These are phyloP conservation scores for Aphanocladium album DNA, from an alignment of 2,329 filamentous ascomycete species.

Conservation along the genomic window DNA sequence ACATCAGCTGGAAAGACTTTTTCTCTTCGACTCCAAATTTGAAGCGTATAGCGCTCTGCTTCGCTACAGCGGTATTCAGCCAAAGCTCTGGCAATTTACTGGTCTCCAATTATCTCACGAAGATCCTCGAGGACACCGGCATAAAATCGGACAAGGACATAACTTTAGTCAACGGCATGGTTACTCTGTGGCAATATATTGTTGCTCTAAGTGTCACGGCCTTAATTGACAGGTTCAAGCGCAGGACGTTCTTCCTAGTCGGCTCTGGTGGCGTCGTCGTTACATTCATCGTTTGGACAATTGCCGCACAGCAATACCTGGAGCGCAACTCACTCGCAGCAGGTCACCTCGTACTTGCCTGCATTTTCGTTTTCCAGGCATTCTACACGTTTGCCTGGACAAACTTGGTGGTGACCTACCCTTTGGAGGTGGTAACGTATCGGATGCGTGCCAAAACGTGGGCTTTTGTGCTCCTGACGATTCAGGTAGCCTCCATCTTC, in stretches of 20 bases:
- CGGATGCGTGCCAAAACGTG: conserved; percentile 38
- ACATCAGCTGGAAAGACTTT: conserved; percentile 38
- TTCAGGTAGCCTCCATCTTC: conserved; percentile 34
- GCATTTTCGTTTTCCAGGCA: conserved; percentile 37
- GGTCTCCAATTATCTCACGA: conserved; percentile 37
- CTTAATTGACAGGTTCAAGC: conserved; percentile 32
- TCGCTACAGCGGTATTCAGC: conserved; percentile 34
- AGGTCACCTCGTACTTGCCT: conserved; percentile 33
- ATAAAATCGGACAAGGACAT: conserved; percentile 33
- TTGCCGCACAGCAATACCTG: conserved; percentile 32
- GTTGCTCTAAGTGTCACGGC: conserved; percentile 32
- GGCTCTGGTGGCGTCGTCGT: conserved; percentile 34
- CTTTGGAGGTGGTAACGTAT: conserved; percentile 37
- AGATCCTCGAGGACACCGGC: conserved; percentile 35
- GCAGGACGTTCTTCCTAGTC: conserved; percentile 34
- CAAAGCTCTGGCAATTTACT: conserved; percentile 38
- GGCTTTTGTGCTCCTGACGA: conserved; percentile 35
- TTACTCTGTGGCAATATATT: conserved; percentile 39
- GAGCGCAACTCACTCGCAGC: conserved; percentile 26
- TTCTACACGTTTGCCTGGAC: conserved; percentile 41
- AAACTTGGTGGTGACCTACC: conserved; percentile 38
- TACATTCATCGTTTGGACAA: conserved; percentile 36
- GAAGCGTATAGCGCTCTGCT: conserved; percentile 36
- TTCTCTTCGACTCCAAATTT: conserved; percentile 34
- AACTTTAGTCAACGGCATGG: conserved; percentile 37